phyloP scores from a whole-genome alignment of 805 yeast species.

The Candida anglica region DNA sequence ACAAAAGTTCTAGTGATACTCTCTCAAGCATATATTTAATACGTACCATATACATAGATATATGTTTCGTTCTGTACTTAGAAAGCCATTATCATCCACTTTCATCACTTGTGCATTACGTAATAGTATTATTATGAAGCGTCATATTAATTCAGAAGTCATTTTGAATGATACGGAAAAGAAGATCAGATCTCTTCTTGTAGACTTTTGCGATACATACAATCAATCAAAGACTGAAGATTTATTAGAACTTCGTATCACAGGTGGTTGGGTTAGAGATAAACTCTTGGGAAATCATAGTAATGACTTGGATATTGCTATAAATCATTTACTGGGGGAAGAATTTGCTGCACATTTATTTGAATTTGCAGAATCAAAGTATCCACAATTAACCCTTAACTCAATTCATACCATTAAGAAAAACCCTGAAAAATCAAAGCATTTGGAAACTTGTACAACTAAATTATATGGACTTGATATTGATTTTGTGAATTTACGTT shows the following conservation, averaged over 20 bases:
- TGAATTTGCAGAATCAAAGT: conserved; percentile 36
- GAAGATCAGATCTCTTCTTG: conserved; percentile 35
- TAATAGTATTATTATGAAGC: too few relatives aligned
- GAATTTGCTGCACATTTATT: conserved; percentile 70
- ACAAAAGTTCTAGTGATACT: too few relatives aligned
- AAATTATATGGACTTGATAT: conserved; percentile 78
- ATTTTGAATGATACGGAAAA: conserved; percentile 38
- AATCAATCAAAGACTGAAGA: conserved; percentile 17
- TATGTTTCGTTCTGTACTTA: too few relatives aligned
- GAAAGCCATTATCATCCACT: too few relatives aligned
- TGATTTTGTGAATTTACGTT: conserved; percentile 89
- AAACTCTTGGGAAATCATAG: conserved; percentile 77
- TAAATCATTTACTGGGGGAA: conserved; percentile 80
- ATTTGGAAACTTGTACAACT: conserved; percentile 94
- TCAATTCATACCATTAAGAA: conserved; percentile 77
- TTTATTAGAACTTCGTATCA: conserved; percentile 64
- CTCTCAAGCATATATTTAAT: too few relatives aligned
- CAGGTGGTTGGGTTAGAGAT: conserved; percentile 99
- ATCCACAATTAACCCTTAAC: conserved; percentile 21
- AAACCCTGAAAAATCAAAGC: conserved; percentile 95
- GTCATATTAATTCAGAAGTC: conserved; percentile 18
- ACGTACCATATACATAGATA: too few relatives aligned
- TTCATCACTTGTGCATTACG: too few relatives aligned
- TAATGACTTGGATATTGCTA: conserved; percentile 89
- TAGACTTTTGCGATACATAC: conserved; percentile 36